These are phyloP conservation scores for Kurtzmaniella quercitrusa DNA, from an alignment of 1,139 yeast genomes.

Conservation along the genomic window DNA sequence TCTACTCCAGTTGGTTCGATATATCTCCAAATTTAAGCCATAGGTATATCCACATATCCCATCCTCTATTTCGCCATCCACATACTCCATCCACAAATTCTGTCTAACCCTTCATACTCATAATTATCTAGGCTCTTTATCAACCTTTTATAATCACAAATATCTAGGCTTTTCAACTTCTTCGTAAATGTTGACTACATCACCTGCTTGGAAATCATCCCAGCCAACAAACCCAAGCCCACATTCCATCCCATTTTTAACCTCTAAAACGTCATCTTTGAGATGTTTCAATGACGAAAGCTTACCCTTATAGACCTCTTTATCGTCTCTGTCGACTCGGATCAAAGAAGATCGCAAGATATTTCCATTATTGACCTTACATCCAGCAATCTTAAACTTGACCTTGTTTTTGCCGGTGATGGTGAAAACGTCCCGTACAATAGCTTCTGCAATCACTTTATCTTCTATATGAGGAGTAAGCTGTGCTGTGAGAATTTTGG, in stretches of 20 bases:
- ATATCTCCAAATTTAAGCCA: no score
- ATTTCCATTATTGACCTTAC: conserved; percentile 71
- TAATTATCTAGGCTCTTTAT: no score
- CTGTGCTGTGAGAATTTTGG: conserved; percentile 55
- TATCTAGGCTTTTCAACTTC: conserved; percentile 65
- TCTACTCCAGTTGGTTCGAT: no score
- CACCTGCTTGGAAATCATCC: conserved; percentile 73
- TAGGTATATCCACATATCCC: no score
- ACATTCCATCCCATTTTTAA: conserved; percentile 85
- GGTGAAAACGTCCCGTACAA: conserved; percentile 66
- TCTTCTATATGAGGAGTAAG: conserved; percentile 67
- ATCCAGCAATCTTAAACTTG: conserved; percentile 74
- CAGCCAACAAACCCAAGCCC: conserved; percentile 75
- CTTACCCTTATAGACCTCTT: conserved; percentile 61
- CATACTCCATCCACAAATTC: no score
- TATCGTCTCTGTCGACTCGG: conserved; percentile 56
- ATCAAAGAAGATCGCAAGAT: conserved; percentile 58
- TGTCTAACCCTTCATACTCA: no score
- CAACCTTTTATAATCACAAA: no score
- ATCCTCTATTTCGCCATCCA: no score
- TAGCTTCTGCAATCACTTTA: conserved; percentile 67
- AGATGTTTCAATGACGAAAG: conserved; percentile 75
- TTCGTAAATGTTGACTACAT: conserved; percentile 69
- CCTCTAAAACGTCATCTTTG: conserved; percentile 75
- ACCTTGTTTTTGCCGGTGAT: conserved; percentile 51